Evolutionary conservation across 306 rosid species (phyloP).

Genomic region (Glycine latifolia): DNA sequence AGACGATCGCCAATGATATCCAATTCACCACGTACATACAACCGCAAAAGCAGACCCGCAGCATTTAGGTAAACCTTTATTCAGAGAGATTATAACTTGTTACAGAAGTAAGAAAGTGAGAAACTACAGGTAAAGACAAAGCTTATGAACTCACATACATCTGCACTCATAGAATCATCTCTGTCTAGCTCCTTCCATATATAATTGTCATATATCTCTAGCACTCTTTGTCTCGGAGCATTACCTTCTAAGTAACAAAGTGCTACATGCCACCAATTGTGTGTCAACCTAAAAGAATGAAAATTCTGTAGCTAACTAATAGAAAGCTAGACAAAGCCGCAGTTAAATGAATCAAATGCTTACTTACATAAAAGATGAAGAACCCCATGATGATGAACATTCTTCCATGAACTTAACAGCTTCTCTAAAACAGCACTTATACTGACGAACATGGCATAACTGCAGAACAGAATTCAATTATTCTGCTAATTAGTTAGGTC

Average conservation of each 20-base stretch:
- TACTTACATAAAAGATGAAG: constrained; percentile 72
- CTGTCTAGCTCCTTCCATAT: constrained; percentile 93
- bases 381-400: constrained; percentile 79
- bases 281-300: constrained; percentile 77
- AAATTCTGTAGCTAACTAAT: constrained; percentile 23
- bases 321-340: constrained; percentile 25
- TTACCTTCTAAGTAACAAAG: constrained; percentile 89
- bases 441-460: constrained; percentile 92
- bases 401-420: constrained; percentile 88
- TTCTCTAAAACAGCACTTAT: constrained; percentile 74
- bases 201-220: constrained; percentile 70
- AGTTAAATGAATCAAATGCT: constrained; percentile 24
- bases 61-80: constrained; percentile 88
- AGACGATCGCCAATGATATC: constrained; percentile 64
- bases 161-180: constrained; percentile 58
- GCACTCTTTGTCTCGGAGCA: constrained; percentile 63
- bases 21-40: constrained; percentile 66
- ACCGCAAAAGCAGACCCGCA: constrained; percentile 70
- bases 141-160: constrained; percentile 53
- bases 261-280: constrained; percentile 99
- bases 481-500: constrained; percentile 20
- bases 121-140: constrained; percentile 15
- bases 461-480: constrained; percentile 54
- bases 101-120: constrained; percentile 7
- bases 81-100: constrained; percentile 37